Evolutionary conservation across 805 yeast species (phyloP), one percentile per base, ranked within the genome.

Genomic region (Scheffersomyces coipomensis): DNA sequence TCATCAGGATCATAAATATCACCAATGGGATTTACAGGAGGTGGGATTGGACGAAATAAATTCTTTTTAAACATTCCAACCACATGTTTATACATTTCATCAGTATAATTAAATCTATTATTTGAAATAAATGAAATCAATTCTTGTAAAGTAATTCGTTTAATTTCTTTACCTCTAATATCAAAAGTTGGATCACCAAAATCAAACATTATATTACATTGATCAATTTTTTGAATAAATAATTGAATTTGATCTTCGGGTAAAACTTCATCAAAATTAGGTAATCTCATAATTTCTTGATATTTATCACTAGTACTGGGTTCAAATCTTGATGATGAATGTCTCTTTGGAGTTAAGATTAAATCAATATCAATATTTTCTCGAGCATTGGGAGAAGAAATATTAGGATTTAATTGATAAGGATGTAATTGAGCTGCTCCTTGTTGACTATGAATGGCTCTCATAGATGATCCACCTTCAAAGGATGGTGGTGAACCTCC

Each of bases 1-100:
- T 93, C 99, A 65, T 93, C 99, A 1, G 99, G 99, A 55, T 93
- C 99, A 62, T 78, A 93, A 29, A 91, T 78, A 48, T 93, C 99
- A 27, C 99, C 99, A 33, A 90, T 78, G 4, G 98, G 98, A 60
- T 93, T 93, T 26, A 90, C 96, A 1, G 98, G 97, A 1, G 99
- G 99, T 3, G 99, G 98, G 35, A 93, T 88, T 23, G 98, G 96
- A 56, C 99, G 79, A 64, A 93, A 90, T 40, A 93, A 74, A 64
- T 93, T 93, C 43, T 76, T 78, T 53, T 81, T 83, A 64, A 90
- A 93, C 97, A 93, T 91, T 17, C 77, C 77, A 30, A 90, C 89
- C 40, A 91, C 95, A 53, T 84, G 88, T 38, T 75, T 76, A 62
- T 93, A 93, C 84, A 91, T 86, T 50, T 85, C 93, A 46, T 89